phyloP scores from a whole-genome alignment of 495 filamentous ascomycete species.

The Penicillium fimorum region DNA sequence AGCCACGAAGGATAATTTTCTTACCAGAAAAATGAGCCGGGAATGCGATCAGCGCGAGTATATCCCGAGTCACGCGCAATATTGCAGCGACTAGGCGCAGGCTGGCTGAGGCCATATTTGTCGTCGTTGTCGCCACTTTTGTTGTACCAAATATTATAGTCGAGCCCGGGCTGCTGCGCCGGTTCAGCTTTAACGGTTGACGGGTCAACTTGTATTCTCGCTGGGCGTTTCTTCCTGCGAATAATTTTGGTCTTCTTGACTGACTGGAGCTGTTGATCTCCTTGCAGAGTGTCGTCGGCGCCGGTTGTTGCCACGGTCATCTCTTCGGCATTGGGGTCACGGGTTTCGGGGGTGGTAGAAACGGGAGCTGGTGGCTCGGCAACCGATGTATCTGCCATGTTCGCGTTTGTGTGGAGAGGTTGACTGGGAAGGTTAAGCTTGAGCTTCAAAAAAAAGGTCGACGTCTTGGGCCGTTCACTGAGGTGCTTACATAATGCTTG shows the following conservation, averaged over 20 bases:
- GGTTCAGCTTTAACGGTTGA: conserved; percentile 74
- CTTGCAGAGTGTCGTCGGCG: conserved; percentile 18
- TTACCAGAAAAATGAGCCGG: conserved; percentile 79
- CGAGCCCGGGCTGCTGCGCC: conserved; percentile 84
- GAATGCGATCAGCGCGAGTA: conserved; percentile 77
- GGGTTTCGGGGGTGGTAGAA: conserved; percentile 5
- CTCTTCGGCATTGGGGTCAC: conserved; percentile 16
- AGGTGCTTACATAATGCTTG: conserved; percentile 26
- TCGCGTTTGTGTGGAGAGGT: conserved; percentile 4
- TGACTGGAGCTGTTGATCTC: conserved; percentile 20
- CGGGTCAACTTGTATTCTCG: conserved; percentile 76
- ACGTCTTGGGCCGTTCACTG: background rate
- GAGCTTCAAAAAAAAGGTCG: conserved; percentile 13
- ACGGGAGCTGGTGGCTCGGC: conserved; percentile 20
- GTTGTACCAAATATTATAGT: conserved; percentile 86
- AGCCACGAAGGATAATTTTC: background rate
- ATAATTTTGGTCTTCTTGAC: conserved; percentile 54
- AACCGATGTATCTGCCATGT: conserved; percentile 37
- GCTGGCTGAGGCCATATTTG: conserved; percentile 73
- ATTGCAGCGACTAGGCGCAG: conserved; percentile 77
- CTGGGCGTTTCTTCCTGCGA: conserved; percentile 51
- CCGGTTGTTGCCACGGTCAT: conserved; percentile 26
- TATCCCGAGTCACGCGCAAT: conserved; percentile 81
- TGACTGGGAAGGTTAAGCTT: conserved; percentile 7
- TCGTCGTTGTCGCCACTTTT: conserved; percentile 75